Percentiles rank a stretch among this genome's conserved stretches.
Evolutionary conservation across 805 yeast genomes (phyloP).

Genomic region (Diddensiella transvaalensis): DNA sequence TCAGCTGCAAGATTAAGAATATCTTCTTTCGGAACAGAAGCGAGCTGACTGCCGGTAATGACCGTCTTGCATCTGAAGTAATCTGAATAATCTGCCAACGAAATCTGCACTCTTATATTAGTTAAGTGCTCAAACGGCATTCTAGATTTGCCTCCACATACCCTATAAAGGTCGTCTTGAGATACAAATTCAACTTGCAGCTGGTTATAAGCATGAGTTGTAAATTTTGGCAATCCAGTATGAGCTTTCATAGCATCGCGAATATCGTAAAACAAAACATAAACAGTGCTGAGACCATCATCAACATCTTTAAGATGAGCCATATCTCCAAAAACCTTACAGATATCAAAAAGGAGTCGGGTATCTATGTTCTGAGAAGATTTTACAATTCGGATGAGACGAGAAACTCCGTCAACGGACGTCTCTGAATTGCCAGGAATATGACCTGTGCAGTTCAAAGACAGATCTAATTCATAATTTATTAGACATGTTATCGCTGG

Average conservation of each 20-base stretch:
- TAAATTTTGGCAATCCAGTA: constrained; percentile 7
- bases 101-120: too few species aligned
- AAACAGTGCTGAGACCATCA: constrained; percentile 10
- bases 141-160: not conserved
- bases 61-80: constrained; percentile 6
- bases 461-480: not conserved
- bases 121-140: too few species aligned
- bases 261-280: constrained; percentile 14
- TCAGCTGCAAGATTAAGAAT: constrained; percentile 2
- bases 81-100: not conserved
- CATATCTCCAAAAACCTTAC: constrained; percentile 17
- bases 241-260: constrained; percentile 10
- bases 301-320: constrained; percentile 5
- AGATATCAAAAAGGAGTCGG: constrained; percentile 6
- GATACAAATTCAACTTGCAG: constrained; percentile 3
- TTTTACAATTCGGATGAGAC: constrained; percentile 10
- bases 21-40: not conserved
- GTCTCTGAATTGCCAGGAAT: not conserved
- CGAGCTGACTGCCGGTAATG: not conserved
- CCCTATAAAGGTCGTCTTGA: not conserved
- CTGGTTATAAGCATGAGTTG: not conserved
- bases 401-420: not conserved
- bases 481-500: too few species aligned
- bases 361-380: not conserved
- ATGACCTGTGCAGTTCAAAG: not conserved